These are phyloP conservation scores for Sclerospora graminicola DNA, from an alignment of 352 stramenopile genomes.

Conservation along the genomic window DNA sequence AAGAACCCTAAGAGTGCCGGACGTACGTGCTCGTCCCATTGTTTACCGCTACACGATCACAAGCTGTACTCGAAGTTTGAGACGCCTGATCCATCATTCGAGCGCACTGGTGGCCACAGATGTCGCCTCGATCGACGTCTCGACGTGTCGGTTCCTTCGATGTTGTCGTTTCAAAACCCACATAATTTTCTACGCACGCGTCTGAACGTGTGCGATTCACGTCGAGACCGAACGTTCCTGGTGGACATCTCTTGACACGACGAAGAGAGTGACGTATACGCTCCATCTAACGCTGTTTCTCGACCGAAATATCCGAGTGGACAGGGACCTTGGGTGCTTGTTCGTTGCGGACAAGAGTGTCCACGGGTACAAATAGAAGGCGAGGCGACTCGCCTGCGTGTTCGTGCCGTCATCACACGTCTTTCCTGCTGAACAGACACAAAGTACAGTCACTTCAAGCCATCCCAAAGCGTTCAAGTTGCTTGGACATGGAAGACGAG, in stretches of 20 bases:
- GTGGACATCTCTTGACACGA: slow-evolving; percentile 69
- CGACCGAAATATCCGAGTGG: slow-evolving; percentile 64
- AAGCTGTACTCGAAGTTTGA: slow-evolving; percentile 28
- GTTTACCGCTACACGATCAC: slow-evolving; percentile 44
- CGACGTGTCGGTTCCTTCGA: slow-evolving; percentile 41
- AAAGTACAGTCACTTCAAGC: too few species aligned
- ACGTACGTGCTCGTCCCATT: slow-evolving; percentile 70
- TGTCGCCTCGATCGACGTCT: slow-evolving; percentile 69
- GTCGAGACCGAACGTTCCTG: slow-evolving; percentile 74
- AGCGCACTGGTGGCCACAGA: slow-evolving; percentile 75
- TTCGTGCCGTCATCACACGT: too few species aligned
- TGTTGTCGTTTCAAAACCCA: slow-evolving; percentile 69
- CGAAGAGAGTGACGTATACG: slow-evolving; percentile 34
- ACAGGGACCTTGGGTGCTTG: slow-evolving; percentile 49
- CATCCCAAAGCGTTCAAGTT: too few species aligned
- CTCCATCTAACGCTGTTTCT: slow-evolving; percentile 33
- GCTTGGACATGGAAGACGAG: too few species aligned
- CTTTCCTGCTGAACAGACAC: too few species aligned
- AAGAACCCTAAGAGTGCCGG: slow-evolving; percentile 64
- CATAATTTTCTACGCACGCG: slow-evolving; percentile 48
- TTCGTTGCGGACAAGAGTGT: slow-evolving; percentile 59
- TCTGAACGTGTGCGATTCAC: slow-evolving; percentile 64
- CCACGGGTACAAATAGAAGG: slow-evolving; percentile 45
- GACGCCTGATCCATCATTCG: slow-evolving; percentile 58
- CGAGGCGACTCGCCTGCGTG: too few species aligned